A percentile compares a stretch with the other conserved stretches of the same genome.
Evolutionary conservation across 1,139 yeast genomes (phyloP).

Genomic region (Trichomonascaceae sp.): DNA sequence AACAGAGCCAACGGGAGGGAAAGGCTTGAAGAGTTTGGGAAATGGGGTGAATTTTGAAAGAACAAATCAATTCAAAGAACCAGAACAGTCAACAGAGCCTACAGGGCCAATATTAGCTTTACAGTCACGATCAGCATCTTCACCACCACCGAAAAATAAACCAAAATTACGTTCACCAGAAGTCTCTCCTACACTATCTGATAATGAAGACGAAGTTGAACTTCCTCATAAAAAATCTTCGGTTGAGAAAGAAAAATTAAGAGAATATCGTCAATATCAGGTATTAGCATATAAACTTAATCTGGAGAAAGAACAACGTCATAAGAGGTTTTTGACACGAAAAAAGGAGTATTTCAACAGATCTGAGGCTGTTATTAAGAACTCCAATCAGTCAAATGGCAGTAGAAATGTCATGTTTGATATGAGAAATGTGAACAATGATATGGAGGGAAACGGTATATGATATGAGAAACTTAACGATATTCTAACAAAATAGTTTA

Average conservation of each 20-base stretch:
- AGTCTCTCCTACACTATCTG: background rate
- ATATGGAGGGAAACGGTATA: background rate
- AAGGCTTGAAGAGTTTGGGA: background rate
- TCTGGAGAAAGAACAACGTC: conserved; percentile 4
- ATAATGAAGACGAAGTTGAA: background rate
- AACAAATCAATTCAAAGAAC: background rate
- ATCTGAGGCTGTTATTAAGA: background rate
- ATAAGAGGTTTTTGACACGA: background rate
- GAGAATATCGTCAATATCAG: conserved; percentile 1
- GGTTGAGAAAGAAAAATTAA: background rate
- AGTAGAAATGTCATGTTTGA: background rate
- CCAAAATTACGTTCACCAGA: background rate
- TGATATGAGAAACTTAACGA: background rate
- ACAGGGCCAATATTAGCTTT: too few species aligned
- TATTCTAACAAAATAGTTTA: background rate
- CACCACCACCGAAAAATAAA: background rate
- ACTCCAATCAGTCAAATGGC: background rate
- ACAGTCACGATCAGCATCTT: background rate
- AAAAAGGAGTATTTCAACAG: background rate
- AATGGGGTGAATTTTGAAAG: background rate
- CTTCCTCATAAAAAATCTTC: background rate
- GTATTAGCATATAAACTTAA: conserved; percentile 4
- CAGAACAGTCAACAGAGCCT: background rate
- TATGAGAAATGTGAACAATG: background rate
- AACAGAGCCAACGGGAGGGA: background rate